Base-by-base conservation (phyloP, 2,329 filamentous ascomycete species). In the Lachnellula hyalina region DNA sequence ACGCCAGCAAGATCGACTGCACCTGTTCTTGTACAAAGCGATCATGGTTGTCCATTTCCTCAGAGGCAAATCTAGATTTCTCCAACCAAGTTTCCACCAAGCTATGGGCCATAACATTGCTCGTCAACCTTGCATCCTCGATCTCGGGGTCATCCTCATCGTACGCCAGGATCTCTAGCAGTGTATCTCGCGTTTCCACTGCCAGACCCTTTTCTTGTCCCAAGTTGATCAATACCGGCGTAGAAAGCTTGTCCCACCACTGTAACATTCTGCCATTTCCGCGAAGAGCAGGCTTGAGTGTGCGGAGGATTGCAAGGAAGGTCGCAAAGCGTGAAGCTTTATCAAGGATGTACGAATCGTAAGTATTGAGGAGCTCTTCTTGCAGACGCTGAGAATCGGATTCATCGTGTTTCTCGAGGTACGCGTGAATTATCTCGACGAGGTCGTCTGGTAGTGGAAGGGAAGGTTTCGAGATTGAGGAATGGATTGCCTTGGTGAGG, bases 351-450 rank as follows among this genome's bases (percentile, higher is more conserved):
- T 82, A 76, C 65, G 80, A 84, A 55, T 85, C 77, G 72, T 86
- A 90, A 52, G 89, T 77, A 23, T 76, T 71, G 41, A 86, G 73
- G 7, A 94, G 77, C 63, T 91, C 88, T 41, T 90, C 87, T 58
- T 90, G 84, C 49, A 91, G 76, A 54, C 85, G 83, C 61, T 89
- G 86, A n/a, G 83, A 79, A 41, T 83, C 78, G 53, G 77, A 73
- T 50, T 90, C 86, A 64, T 92, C 88, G 60, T 82, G 83, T 64
- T 83, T 85, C 46, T 84, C 80, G 49, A 90, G 76, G 71, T 90
- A 93, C 56, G 74, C 75, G 53, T 84, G 77, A 59, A 92, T 84
- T 51, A 82, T 75, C 41, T 78, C 73, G 61, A 77, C 70, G 51
- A 90, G 74, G 54, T 86, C 82, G 61, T 86, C 78, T 47, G 89